These are phyloP conservation scores for Aplosporella prunicola DNA, from an alignment of 2,329 filamentous ascomycete genomes.

Conservation along the genomic window DNA sequence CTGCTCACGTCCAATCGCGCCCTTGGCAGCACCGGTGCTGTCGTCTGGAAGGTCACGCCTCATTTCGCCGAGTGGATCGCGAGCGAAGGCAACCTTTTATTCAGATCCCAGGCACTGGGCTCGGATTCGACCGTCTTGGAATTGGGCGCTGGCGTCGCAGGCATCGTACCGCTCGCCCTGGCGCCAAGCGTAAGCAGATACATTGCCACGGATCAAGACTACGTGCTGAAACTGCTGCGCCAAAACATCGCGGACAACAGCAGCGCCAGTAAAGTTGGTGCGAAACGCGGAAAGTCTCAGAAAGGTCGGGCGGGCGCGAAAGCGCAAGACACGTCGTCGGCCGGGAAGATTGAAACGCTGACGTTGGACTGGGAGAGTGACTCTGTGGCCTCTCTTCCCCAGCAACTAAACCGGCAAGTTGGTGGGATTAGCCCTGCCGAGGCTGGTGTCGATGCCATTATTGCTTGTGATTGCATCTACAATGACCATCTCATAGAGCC, in stretches of 20 bases:
- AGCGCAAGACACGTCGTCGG: slow-evolving; percentile 1
- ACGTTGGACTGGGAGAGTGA: slow-evolving; percentile 66
- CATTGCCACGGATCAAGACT: slow-evolving; percentile 78
- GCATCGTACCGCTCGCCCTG: slow-evolving; percentile 63
- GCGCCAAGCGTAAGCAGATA: slow-evolving; percentile 54
- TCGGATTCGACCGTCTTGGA: slow-evolving; percentile 58
- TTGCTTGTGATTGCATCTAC: slow-evolving; percentile 93
- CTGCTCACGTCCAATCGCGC: slow-evolving; percentile 68
- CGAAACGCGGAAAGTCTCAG: background rate
- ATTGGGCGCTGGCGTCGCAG: slow-evolving; percentile 80
- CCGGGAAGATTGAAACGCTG: slow-evolving; percentile 7
- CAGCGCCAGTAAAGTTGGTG: slow-evolving; percentile 3
- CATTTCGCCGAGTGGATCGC: slow-evolving; percentile 73
- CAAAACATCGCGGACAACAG: slow-evolving; percentile 63
- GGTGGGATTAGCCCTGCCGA: too few species aligned
- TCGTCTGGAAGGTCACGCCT: slow-evolving; percentile 87
- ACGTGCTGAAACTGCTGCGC: slow-evolving; percentile 67
- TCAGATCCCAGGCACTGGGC: slow-evolving; percentile 43
- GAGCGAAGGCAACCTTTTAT: slow-evolving; percentile 53
- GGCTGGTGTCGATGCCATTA: slow-evolving; percentile 55
- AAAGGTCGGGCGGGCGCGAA: slow-evolving; percentile 1
- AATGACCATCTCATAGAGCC: slow-evolving; percentile 79
- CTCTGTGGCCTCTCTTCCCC: slow-evolving; percentile 35
- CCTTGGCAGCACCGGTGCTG: slow-evolving; percentile 69
- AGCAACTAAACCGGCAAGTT: slow-evolving; percentile 48